A percentile compares a stretch with the other conserved stretches of the same genome.
Evolutionary conservation across 2,329 filamentous ascomycete genomes (phyloP).

Genomic region (Pyrenophora graminea): DNA sequence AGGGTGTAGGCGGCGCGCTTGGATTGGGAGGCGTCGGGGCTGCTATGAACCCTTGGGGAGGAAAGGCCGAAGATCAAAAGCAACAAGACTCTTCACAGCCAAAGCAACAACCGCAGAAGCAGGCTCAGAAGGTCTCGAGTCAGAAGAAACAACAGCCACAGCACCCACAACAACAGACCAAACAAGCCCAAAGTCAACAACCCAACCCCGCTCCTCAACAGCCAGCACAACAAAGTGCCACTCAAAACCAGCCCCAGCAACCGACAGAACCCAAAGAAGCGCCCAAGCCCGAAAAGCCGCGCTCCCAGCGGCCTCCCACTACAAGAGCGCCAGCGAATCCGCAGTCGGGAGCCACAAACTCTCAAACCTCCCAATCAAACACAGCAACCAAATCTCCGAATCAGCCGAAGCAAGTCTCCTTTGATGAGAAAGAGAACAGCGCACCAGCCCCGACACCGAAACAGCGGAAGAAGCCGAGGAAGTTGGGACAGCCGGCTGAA

Average conservation of each 20-base stretch:
- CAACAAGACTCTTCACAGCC: not conserved
- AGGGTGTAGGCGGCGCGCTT: slow-evolving; percentile 30
- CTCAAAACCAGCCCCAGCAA: slow-evolving; percentile 7
- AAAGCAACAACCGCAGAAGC: slow-evolving; percentile 2
- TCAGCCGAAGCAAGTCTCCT: slow-evolving; percentile 13
- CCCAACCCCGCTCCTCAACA: slow-evolving; percentile 11
- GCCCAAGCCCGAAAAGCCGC: slow-evolving; percentile 14
- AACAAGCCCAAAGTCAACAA: slow-evolving; percentile 1
- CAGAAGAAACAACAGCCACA: slow-evolving; percentile 2
- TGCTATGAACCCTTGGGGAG: slow-evolving; percentile 14
- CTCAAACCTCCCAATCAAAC: slow-evolving; percentile 6
- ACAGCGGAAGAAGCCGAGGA: slow-evolving; percentile 32
- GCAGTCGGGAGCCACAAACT: slow-evolving; percentile 2
- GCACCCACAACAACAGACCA: not conserved
- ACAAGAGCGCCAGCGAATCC: slow-evolving; percentile 3
- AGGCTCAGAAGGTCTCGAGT: not conserved
- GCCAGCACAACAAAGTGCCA: slow-evolving; percentile 22
- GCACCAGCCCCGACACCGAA: slow-evolving; percentile 9
- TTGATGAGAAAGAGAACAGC: slow-evolving; percentile 25
- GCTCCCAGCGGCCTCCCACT: slow-evolving; percentile 10
- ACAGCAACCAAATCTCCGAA: slow-evolving; percentile 6
- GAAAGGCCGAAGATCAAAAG: slow-evolving; percentile 8
- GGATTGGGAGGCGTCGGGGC: slow-evolving; percentile 19
- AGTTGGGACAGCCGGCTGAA: slow-evolving; percentile 23
- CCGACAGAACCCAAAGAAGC: slow-evolving; percentile 22